Evolutionary conservation across 352 stramenopile genomes (phyloP).

Genomic region (Pythium aristosporum): DNA sequence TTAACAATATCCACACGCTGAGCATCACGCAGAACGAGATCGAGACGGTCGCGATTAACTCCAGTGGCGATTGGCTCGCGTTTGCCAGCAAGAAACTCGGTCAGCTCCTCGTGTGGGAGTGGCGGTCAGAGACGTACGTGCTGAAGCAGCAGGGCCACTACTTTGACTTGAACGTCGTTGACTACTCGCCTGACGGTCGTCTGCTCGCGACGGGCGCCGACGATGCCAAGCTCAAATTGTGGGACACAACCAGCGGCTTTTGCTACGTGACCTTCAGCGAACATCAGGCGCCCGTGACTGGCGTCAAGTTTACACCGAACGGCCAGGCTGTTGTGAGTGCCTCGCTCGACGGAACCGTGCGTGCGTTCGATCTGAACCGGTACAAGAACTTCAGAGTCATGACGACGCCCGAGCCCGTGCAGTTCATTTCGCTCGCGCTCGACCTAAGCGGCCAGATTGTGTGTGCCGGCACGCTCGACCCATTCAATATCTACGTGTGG

Average conservation of each 20-base stretch:
- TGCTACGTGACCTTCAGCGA: slow-evolving; percentile 99
- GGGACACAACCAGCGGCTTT: slow-evolving; percentile 97
- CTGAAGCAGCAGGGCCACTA: slow-evolving; percentile 99
- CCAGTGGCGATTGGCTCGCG: slow-evolving; percentile 97
- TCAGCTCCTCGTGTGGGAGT: slow-evolving; percentile 99
- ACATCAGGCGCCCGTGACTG: slow-evolving; percentile 96
- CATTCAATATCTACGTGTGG: slow-evolving; percentile 98
- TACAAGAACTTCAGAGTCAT: slow-evolving; percentile 99
- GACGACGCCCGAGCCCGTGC: slow-evolving; percentile 94
- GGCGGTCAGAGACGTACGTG: slow-evolving; percentile 99
- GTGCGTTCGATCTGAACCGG: slow-evolving; percentile 97
- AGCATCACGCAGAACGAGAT: slow-evolving; percentile 90
- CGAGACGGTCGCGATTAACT: slow-evolving; percentile 94
- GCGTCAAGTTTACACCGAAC: slow-evolving; percentile 92
- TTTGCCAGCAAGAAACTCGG: slow-evolving; percentile 97
- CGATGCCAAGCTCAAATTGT: slow-evolving; percentile 99
- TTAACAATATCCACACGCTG: slow-evolving; percentile 97
- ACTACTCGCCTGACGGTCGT: slow-evolving; percentile 96
- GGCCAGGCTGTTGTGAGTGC: slow-evolving; percentile 93
- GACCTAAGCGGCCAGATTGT: slow-evolving; percentile 97
- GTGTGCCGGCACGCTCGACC: slow-evolving; percentile 93
- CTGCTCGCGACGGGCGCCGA: slow-evolving; percentile 97
- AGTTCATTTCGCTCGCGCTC: slow-evolving; percentile 98
- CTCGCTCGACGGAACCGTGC: slow-evolving; percentile 98
- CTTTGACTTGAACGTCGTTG: slow-evolving; percentile 96